Evolutionary conservation across 163 green algal species (phyloP), one percentile per base, ranked within the genome.

Genomic region (Scenedesmus sp.): DNA sequence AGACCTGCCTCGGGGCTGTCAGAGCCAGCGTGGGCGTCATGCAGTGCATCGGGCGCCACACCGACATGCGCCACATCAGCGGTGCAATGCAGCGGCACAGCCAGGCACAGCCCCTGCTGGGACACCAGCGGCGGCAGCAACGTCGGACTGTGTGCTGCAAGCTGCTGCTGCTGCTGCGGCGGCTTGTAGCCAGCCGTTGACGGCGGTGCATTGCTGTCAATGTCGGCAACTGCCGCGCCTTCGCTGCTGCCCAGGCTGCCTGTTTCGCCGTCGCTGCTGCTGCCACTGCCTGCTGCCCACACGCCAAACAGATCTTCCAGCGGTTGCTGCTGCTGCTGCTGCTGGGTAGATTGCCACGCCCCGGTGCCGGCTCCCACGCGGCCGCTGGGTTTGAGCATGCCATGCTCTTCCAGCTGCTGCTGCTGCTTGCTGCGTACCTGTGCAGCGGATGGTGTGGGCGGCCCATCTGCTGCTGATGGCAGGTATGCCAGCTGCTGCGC

Each of bases 321-420:
- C 12, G 44, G 44, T 49, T 79, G 33, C 81, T 87, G 81, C 81
- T 53, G 81, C 81, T 76, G 51, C 81, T 53, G n/a, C 6, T 43
- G 59, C 40, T 87, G 82, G 56, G 30, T 18, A 76, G 65, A 30
- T 26, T 76, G 40, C 65, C 65, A 76, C 0, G 15, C 65, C 24
- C 2, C 4, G 65, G 30, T 37, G 30, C 65, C 6, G 6, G 30
- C 30, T 20, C 0, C 65, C 6, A 40, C 30, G 18, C 5, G 7
- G 30, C 5, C 65, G 18, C 30, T 4, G 40, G 30, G 30, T 76
- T 26, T 40, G 0, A 76, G 30, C 65, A 76, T 76, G 65, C 65
- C 30, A 18, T 76, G 65, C 65, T 76, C 65, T 53, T 78, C 51
- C n/a, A 87, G 68, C 53, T 87, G 42, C 82, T 87, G 82, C 82